Evolutionary conservation across 345 rosid genomes (phyloP).

Genomic region (Cardamine chenopodiifolia): DNA sequence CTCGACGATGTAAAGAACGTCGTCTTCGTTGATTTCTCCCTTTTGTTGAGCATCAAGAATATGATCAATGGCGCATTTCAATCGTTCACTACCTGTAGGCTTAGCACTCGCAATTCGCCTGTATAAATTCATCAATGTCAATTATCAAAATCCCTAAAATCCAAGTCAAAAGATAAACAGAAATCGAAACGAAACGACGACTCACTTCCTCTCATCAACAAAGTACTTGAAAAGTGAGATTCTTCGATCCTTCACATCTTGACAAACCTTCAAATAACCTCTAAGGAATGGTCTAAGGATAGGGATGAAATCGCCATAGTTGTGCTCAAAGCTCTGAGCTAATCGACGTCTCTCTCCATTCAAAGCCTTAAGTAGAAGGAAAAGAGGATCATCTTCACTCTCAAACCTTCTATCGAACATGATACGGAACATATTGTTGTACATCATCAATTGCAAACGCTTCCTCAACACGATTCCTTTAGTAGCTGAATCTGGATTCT

Average conservation of each 20-base stretch:
- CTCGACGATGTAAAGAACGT: slow-evolving; percentile 96
- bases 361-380: slow-evolving; percentile 71
- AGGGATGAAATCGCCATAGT: slow-evolving; percentile 96
- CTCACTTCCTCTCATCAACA: slow-evolving; percentile 91
- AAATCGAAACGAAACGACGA: not conserved
- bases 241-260: slow-evolving; percentile 81
- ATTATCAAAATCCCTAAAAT: not conserved
- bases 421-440: slow-evolving; percentile 90
- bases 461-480: slow-evolving; percentile 71
- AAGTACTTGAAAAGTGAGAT: slow-evolving; percentile 85
- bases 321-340: slow-evolving; percentile 96
- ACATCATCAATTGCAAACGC: slow-evolving; percentile 92
- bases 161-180: not conserved
- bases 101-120: slow-evolving; percentile 76
- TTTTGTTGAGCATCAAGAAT: slow-evolving; percentile 84
- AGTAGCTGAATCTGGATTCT: slow-evolving; percentile 71
- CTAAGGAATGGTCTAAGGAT: slow-evolving; percentile 87
- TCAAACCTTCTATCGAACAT: slow-evolving; percentile 96
- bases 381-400: slow-evolving; percentile 87
- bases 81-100: slow-evolving; percentile 58
- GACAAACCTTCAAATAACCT: slow-evolving; percentile 90
- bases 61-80: slow-evolving; percentile 95
- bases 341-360: slow-evolving; percentile 92
- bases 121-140: slow-evolving; percentile 16
- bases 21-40: slow-evolving; percentile 96